Base-by-base conservation (phyloP, 345 rosid species). In the Rhodamnia argentea region DNA sequence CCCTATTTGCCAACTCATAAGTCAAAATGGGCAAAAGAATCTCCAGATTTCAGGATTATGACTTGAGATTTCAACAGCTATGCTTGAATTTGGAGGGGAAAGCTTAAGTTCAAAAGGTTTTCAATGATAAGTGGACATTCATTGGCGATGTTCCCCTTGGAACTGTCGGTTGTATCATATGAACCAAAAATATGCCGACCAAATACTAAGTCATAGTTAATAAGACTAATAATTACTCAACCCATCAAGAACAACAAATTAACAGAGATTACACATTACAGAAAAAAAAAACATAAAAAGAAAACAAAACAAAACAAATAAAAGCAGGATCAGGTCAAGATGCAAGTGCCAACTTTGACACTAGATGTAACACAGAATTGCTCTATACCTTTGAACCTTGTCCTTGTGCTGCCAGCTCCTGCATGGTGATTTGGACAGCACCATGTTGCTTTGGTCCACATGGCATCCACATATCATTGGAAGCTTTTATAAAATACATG, bases 381-480 rank as follows among this genome's bases (percentile, higher is more conserved):
- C 47, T 64, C 47, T 85, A 76, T 90, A 96, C 99, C 98, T 93
- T 86, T 54, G 91, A 89, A 15, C 93, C 98, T 83, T 91, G 94
- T 54, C 99, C 99, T 87, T 93, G 87, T 3, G 93, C 85, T 86
- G 97, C 99, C 85, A 96, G 92, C 60, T 96, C 99, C 92, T 94
- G 95, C 96, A 96, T 94, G 26, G 95, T 84, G 55, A 92, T 93
- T 86, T 93, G 96, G 86, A 95, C 92, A 78, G 98, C 95, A 85
- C 95, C 96, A 16, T 83, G 92, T 85, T 95, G 98, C 89, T 91
- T 95, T 64, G 98, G 96, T 85, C 96, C 99, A 90, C 98, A 96
- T 24, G 99, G 99, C 82, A 95, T 90, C 96, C 93, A 96, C 93
- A 92, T 88, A 82, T 87, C 98, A 87, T 92, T 88, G 55, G 95